Conservation (phyloP, 257 asterid species). For the Salvia splendens region DNA sequence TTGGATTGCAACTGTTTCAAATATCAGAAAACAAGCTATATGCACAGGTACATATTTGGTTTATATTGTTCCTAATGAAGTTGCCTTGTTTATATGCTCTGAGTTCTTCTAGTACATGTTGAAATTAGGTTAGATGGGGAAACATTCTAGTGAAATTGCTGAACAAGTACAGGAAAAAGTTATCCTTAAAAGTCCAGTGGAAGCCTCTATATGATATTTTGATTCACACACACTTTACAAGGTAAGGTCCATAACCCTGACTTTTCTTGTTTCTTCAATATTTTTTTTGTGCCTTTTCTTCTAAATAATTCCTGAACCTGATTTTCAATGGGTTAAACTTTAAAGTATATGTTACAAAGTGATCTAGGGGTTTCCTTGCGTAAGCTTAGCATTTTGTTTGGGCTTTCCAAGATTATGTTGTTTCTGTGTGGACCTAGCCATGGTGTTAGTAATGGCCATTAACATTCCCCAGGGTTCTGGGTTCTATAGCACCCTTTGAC, state of each 20-base stretch:
- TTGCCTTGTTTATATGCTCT: constrained; percentile 30
- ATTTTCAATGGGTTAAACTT: constrained; percentile 14
- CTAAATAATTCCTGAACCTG: constrained; percentile 15
- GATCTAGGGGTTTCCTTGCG: constrained; percentile 5
- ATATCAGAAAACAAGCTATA: constrained; percentile 71
- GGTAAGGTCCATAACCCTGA: constrained; percentile 45
- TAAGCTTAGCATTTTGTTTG: constrained; percentile 14
- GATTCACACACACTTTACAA: constrained; percentile 80
- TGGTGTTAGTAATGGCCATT: constrained; percentile 20
- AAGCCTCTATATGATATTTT: constrained; percentile 80
- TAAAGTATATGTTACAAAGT: constrained; percentile 5
- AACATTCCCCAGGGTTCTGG: constrained; percentile 1
- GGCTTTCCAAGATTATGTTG: constrained; percentile 14
- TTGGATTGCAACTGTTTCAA: constrained; percentile 75
- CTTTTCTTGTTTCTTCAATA: constrained; percentile 14
- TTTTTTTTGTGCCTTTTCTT: constrained; percentile 25
- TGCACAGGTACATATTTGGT: constrained; percentile 64
- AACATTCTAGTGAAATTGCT: constrained; percentile 71
- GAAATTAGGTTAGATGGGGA: constrained; percentile 96
- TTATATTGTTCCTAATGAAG: constrained; percentile 27
- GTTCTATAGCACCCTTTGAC: constrained; percentile 11
- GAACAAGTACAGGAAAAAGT: constrained; percentile 79
- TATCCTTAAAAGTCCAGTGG: constrained; percentile 82
- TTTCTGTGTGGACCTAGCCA: constrained; percentile 14
- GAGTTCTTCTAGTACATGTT: constrained; percentile 38